Base-by-base conservation (phyloP, 164 flowering plant genomes). In the Umbellularia californica region DNA sequence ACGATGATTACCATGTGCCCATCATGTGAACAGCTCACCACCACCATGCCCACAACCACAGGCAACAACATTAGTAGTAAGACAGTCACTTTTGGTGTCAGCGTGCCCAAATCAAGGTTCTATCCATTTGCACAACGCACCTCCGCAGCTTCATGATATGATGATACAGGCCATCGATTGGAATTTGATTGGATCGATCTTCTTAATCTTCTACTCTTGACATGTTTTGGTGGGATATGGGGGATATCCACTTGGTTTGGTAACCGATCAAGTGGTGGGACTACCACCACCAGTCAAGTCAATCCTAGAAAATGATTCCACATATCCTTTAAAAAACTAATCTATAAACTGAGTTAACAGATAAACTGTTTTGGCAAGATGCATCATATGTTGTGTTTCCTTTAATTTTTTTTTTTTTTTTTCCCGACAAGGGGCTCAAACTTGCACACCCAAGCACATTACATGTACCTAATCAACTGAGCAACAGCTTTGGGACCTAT, bases 1-100 rank as follows among this genome's bases (percentile, higher is more conserved):
- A 90, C 97, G 2, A 90, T 95, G 0, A 91, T 92, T 72, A 82
- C 92, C 67, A 88, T 90, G 88, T 92, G 97, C 72, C 95, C 97
- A 0, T 88, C 94, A 0, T 92, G 97, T 62, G 95, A 90, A 73
- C 75, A 89, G 73, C 73, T 87, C n/a, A 55, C 73, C 30, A 11
- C 50, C 22, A 58, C 19, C 6, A 28, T 87, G 17, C 28, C 73
- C 30, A 20, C 50, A 22, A 58, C 30, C 6, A 28, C 64, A 1
- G 65, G 19, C 13, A 28, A 30, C 13, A 11, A 20, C 47, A 35
- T 51, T 63, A 22, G 66, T 63, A 17, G 66, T 71, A 17, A 69
- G 65, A 28, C 64, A 2, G 50, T 23, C 66, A 15, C 4, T 30
- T 52, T 70, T 27, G 74, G 74, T 33, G 30, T 70, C 47, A 65